phyloP scores from a whole-genome alignment of 164 flowering plant genomes.

The Echeveria elegans region DNA sequence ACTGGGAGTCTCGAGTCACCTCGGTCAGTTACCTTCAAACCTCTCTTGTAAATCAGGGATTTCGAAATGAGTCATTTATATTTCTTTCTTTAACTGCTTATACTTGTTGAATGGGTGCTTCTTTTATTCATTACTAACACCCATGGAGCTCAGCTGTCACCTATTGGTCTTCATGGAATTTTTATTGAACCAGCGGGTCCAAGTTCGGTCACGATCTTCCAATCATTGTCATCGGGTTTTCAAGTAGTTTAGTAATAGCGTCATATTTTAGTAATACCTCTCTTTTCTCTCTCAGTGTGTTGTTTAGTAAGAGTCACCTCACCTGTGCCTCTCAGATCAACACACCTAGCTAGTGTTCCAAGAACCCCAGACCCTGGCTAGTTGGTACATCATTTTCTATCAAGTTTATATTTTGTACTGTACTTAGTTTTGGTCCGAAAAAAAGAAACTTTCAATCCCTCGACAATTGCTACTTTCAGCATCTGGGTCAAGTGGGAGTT shows the following conservation, averaged over 20 bases:
- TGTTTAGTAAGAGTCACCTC: neutral
- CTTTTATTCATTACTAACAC: neutral
- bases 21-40: slow-evolving; percentile 33
- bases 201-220: too few relatives aligned
- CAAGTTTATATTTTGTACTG: too few relatives aligned
- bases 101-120: neutral
- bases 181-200: too few relatives aligned
- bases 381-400: neutral
- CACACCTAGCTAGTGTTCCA: neutral
- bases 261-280: neutral
- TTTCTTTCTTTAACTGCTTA: neutral
- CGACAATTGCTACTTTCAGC: neutral
- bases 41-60: neutral
- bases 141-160: neutral
- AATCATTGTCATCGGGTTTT: neutral
- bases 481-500: too few relatives aligned
- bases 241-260: neutral
- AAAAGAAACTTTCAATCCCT: neutral
- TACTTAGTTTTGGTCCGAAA: neutral
- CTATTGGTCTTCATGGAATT: neutral
- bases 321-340: neutral
- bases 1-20: slow-evolving; percentile 43
- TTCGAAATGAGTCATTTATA: neutral
- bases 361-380: neutral
- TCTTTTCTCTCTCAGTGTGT: neutral